A percentile compares a stretch with the other conserved stretches of the same genome.
These are phyloP conservation scores for Spongospora subterranea DNA, from an alignment of 208 protist genomes.

Conservation along the genomic window DNA sequence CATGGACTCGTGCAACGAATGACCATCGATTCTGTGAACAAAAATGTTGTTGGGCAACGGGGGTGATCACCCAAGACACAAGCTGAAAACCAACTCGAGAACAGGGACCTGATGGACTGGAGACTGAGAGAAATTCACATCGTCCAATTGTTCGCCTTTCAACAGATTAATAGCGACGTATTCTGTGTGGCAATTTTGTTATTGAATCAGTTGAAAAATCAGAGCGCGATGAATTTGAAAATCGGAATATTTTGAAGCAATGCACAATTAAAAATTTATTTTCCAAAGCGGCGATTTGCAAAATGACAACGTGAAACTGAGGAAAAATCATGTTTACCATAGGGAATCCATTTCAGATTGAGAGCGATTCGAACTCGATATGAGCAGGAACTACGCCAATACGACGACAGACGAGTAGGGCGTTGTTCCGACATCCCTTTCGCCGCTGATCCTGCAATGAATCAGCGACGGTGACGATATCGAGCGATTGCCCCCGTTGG, in stretches of 20 bases:
- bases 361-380: slow-evolving; percentile 81
- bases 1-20: slow-evolving; percentile 72
- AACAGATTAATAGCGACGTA: background rate
- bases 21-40: slow-evolving; percentile 64
- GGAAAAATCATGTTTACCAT: too few relatives aligned
- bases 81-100: slow-evolving; percentile 59
- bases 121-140: background rate
- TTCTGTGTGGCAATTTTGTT: background rate
- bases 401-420: too few relatives aligned
- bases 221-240: background rate
- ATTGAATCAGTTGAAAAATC: too few relatives aligned
- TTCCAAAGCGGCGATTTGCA: too few relatives aligned
- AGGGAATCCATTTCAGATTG: slow-evolving; percentile 76
- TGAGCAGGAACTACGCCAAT: slow-evolving; percentile 81
- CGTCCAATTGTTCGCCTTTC: background rate
- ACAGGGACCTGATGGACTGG: slow-evolving; percentile 13
- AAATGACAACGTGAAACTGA: too few relatives aligned
- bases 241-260: background rate
- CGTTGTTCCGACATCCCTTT: too few relatives aligned
- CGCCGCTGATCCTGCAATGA: too few relatives aligned
- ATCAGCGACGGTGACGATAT: too few relatives aligned
- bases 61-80: background rate
- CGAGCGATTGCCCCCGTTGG: too few relatives aligned
- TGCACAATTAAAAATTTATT: too few relatives aligned
- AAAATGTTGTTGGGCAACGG: too few relatives aligned